These are phyloP conservation scores for Ceratocystis variospora DNA, from an alignment of 2,329 filamentous ascomycete species.

Conservation along the genomic window DNA sequence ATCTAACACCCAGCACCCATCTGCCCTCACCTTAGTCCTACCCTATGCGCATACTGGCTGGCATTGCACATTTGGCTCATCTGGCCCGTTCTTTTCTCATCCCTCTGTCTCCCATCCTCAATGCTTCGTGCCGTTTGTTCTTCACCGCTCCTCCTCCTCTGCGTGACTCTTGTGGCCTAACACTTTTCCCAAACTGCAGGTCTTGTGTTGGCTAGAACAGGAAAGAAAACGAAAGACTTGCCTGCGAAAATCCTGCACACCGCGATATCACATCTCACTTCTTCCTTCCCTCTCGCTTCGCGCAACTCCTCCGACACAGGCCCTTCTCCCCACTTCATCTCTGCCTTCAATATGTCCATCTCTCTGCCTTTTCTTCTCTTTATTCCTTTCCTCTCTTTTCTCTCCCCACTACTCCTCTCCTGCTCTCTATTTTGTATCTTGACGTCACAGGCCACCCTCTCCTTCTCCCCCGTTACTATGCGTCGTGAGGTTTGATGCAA, in stretches of 20 bases:
- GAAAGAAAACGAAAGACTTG: not conserved
- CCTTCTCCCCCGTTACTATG: not conserved
- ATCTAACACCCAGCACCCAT: not conserved
- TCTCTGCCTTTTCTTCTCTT: not conserved
- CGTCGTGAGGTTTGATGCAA: no score
- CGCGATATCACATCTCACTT: conserved; percentile 3
- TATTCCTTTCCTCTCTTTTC: not conserved
- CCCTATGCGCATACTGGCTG: not conserved
- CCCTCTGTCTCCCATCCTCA: not conserved
- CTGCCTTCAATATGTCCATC: not conserved
- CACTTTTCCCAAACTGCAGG: not conserved
- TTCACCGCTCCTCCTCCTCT: not conserved
- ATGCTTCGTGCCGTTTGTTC: not conserved
- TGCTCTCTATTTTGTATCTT: no score
- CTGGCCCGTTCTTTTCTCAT: not conserved
- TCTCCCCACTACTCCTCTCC: not conserved
- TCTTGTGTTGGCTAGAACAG: not conserved
- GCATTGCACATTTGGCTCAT: not conserved
- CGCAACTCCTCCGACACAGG: not conserved
- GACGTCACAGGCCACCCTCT: not conserved
- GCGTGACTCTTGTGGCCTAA: not conserved
- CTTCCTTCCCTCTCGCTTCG: not conserved
- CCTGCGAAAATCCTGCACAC: not conserved
- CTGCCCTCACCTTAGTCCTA: not conserved
- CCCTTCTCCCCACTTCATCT: not conserved